Percentiles rank a stretch among this genome's conserved stretches.
These are phyloP conservation scores for Dactylorhiza incarnata DNA, from an alignment of 106 monocot genomes.

Conservation along the genomic window DNA sequence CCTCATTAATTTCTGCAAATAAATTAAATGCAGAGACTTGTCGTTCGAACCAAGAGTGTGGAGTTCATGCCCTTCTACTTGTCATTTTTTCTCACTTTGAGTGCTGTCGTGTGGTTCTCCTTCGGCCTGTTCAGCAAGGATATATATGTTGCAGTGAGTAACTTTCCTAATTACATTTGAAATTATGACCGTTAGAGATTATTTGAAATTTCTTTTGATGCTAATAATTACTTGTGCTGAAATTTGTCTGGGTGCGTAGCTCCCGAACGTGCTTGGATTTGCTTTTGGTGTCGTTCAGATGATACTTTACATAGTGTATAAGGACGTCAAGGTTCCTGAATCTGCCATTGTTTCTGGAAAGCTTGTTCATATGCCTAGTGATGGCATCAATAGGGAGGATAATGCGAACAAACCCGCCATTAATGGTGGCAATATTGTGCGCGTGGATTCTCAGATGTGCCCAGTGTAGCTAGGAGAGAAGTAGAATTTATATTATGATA, in stretches of 20 bases:
- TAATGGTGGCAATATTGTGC: too few relatives aligned
- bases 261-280: conserved; percentile 60
- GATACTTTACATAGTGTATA: conserved; percentile 42
- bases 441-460: too few relatives aligned
- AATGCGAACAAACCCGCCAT: too few relatives aligned
- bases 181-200: not conserved
- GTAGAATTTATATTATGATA: too few relatives aligned
- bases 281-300: conserved; percentile 52
- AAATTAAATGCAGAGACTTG: conserved; percentile 14
- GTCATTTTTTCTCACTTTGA: conserved; percentile 28
- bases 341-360: too few relatives aligned
- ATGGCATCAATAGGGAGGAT: too few relatives aligned
- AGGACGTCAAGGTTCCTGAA: conserved; percentile 1
- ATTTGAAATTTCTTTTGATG: not conserved
- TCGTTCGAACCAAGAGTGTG: conserved; percentile 37
- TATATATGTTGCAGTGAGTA: conserved; percentile 24
- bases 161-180: not conserved
- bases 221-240: not conserved
- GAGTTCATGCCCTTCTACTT: conserved; percentile 47
- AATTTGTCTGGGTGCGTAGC: not conserved
- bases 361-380: too few relatives aligned
- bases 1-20: not conserved
- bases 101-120: conserved; percentile 28
- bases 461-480: too few relatives aligned
- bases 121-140: conserved; percentile 26